Evolutionary conservation across 805 yeast species (phyloP).

Genomic region (Wickerhamomyces alni): DNA sequence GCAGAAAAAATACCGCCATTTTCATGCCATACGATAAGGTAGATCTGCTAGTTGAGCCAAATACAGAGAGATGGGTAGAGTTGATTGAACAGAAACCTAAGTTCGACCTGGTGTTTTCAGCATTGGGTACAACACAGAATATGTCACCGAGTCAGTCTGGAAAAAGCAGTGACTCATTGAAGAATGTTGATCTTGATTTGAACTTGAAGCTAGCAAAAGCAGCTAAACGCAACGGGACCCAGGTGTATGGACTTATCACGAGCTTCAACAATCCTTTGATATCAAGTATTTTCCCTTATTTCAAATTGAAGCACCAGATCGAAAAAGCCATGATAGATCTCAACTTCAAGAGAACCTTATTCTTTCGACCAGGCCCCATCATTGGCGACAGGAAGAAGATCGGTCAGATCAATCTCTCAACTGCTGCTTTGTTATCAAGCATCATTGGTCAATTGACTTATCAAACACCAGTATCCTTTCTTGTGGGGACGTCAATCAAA

Average conservation of each 20-base stretch:
- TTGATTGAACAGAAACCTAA: conserved; percentile 20
- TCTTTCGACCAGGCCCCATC: conserved; percentile 70
- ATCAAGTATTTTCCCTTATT: conserved; percentile 49
- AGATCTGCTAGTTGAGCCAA: conserved; percentile 36
- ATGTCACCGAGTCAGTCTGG: conserved; percentile 53
- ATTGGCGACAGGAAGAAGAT: conserved; percentile 17
- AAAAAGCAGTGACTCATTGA: conserved; percentile 47
- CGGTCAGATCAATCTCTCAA: conserved; percentile 2
- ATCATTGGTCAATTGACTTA: conserved; percentile 12
- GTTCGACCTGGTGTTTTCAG: conserved; percentile 41
- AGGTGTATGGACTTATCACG: conserved; percentile 59
- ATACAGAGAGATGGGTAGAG: conserved; percentile 45
- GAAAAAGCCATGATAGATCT: conserved; percentile 59
- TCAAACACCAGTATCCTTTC: conserved; percentile 7
- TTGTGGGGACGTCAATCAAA: conserved; percentile 12
- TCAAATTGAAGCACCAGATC: conserved; percentile 60
- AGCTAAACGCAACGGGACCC: conserved; percentile 59
- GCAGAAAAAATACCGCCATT: conserved; percentile 4
- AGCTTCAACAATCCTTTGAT: conserved; percentile 48
- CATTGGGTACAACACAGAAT: conserved; percentile 68
- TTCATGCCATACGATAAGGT: conserved; percentile 25
- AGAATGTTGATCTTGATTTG: conserved; percentile 58
- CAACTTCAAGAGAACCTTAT: conserved; percentile 58
- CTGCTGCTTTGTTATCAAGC: conserved; percentile 7
- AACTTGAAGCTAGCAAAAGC: conserved; percentile 59